Evolutionary conservation across 176 grass and related monocot species (phyloP).

Genomic region (Panicum miliaceum): DNA sequence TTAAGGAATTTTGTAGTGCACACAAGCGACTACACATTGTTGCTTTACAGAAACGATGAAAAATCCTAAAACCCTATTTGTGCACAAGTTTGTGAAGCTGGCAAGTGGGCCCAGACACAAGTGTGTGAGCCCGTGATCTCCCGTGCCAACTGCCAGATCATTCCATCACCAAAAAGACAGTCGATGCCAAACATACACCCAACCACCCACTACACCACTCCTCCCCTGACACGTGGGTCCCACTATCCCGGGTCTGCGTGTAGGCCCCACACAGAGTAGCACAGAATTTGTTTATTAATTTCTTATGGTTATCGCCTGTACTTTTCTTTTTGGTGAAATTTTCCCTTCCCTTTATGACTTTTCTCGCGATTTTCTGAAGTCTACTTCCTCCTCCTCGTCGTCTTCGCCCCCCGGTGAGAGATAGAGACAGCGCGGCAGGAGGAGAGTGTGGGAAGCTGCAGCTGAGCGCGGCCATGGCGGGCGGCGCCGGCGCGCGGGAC

Average conservation of each 20-base stretch:
- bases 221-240: not conserved
- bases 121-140: not conserved
- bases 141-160: not conserved
- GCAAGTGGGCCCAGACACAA: not conserved
- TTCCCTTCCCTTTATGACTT: not conserved
- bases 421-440: not conserved
- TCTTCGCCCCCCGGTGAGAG: conserved; percentile 13
- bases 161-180: not conserved
- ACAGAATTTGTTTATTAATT: not conserved
- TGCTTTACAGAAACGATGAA: not conserved
- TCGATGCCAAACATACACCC: conserved; percentile 13
- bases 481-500: conserved; percentile 18
- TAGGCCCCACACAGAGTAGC: not conserved
- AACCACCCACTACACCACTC: not conserved
- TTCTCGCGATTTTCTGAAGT: conserved; percentile 27
- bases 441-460: conserved; percentile 22
- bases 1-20: not conserved
- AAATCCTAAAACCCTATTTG: not conserved
- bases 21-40: not conserved
- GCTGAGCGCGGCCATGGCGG: conserved; percentile 37
- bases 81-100: not conserved
- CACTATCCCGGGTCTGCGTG: not conserved
- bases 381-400: not conserved
- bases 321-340: conserved; percentile 11
- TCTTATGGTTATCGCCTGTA: not conserved